These are phyloP conservation scores for Peltaster fructicola DNA, from an alignment of 2,329 filamentous ascomycete genomes.

Conservation along the genomic window DNA sequence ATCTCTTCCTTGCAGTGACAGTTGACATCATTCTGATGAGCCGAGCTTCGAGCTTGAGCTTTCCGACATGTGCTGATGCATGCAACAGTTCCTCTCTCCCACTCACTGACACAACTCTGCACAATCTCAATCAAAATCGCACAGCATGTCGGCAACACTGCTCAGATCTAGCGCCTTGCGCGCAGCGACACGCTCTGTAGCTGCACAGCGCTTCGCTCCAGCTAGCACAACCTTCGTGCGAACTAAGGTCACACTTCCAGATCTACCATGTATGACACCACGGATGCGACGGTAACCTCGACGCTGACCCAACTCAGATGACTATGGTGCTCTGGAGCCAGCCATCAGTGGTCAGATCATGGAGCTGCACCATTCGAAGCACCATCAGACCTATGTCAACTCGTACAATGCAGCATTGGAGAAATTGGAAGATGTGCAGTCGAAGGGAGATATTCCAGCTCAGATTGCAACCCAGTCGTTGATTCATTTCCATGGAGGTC, in stretches of 20 bases:
- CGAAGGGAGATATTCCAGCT: constrained; percentile 34
- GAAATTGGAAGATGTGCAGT: constrained; percentile 44
- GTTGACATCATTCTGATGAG: too few species aligned
- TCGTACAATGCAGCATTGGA: constrained; percentile 67
- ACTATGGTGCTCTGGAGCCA: constrained; percentile 87
- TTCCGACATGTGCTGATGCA: too few species aligned
- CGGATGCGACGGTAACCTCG: not conserved
- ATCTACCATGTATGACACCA: constrained; percentile 52
- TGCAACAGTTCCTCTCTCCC: too few species aligned
- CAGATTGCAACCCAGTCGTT: constrained; percentile 38
- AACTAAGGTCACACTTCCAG: constrained; percentile 82
- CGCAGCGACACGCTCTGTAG: constrained; percentile 51
- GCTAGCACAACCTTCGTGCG: constrained; percentile 62
- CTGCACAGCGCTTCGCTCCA: constrained; percentile 42
- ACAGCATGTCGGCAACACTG: constrained; percentile 56
- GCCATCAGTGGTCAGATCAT: constrained; percentile 78
- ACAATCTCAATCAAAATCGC: constrained; percentile 9
- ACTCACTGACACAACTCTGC: too few species aligned
- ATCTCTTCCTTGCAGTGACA: too few species aligned
- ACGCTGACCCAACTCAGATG: constrained; percentile 40
- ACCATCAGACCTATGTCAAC: constrained; percentile 88
- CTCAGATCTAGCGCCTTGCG: constrained; percentile 55
- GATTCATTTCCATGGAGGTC: constrained; percentile 49
- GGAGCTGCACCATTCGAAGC: constrained; percentile 87
- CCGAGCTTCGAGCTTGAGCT: too few species aligned